Percentiles rank a stretch among this genome's conserved stretches.
phyloP scores from a whole-genome alignment of 495 filamentous ascomycete genomes.

The Trichoderma reesei region DNA sequence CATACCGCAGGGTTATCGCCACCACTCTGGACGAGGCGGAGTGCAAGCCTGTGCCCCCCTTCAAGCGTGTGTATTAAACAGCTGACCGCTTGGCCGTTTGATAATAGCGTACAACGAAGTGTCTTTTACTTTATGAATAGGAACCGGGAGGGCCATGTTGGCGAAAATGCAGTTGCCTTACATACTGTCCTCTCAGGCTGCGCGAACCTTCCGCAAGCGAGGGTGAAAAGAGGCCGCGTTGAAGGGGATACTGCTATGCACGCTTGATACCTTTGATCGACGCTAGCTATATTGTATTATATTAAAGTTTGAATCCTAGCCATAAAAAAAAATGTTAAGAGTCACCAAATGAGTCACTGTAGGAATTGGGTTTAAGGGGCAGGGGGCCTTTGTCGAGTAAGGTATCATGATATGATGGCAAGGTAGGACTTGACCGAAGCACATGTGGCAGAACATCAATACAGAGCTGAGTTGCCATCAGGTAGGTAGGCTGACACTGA shows the following conservation, averaged over 20 bases:
- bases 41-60: conserved; percentile 79
- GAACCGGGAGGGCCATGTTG: background rate
- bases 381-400: too few relatives aligned
- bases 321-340: background rate
- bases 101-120: background rate
- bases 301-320: background rate
- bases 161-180: background rate
- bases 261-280: background rate
- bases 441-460: too few relatives aligned
- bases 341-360: too few relatives aligned
- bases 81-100: background rate
- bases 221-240: background rate
- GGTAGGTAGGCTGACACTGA: too few relatives aligned
- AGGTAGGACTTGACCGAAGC: too few relatives aligned
- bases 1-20: conserved; percentile 66
- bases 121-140: background rate
- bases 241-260: background rate
- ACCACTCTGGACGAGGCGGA: conserved; percentile 80
- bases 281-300: background rate
- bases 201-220: background rate
- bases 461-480: too few relatives aligned
- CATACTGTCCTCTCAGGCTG: background rate
- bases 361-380: too few relatives aligned
- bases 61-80: conserved; percentile 72
- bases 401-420: too few relatives aligned